Evolutionary conservation across 202 grass and related monocot species (phyloP).

Genomic region (Brachypodium distachyon): DNA sequence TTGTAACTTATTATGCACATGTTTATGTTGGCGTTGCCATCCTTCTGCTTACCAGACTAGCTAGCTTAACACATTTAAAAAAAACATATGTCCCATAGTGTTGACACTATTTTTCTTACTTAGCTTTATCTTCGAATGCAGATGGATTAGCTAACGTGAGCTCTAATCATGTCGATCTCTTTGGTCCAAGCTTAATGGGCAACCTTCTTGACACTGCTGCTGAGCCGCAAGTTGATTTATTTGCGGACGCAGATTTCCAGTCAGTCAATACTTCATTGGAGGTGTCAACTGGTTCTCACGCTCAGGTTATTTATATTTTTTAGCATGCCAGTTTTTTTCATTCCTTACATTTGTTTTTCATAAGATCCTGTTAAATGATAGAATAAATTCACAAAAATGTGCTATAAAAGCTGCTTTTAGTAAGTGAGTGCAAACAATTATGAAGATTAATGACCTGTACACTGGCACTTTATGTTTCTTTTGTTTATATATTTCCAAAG

Average conservation of each 20-base stretch:
- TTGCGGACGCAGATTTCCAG: constrained; percentile 42
- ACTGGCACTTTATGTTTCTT: neutral
- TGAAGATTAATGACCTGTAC: neutral
- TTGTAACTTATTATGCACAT: neutral
- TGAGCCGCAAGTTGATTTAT: constrained; percentile 51
- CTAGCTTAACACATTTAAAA: no score
- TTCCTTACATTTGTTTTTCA: neutral
- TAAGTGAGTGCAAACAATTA: neutral
- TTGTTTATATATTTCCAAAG: neutral
- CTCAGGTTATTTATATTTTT: constrained; percentile 22
- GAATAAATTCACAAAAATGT: neutral
- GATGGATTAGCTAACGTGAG: constrained; percentile 24
- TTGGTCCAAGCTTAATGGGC: constrained; percentile 46
- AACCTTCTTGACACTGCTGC: constrained; percentile 23
- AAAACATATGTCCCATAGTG: no score
- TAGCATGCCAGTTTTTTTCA: neutral
- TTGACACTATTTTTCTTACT: neutral
- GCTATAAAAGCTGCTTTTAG: neutral
- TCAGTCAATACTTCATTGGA: constrained; percentile 28
- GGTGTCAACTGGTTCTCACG: constrained; percentile 14
- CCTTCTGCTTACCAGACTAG: neutral
- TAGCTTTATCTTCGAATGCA: neutral
- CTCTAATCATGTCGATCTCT: constrained; percentile 38
- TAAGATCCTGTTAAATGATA: constrained; percentile 3
- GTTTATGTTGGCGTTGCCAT: neutral